phyloP scores from a whole-genome alignment of 2,329 filamentous ascomycete genomes.

The Xylaria sp. region DNA sequence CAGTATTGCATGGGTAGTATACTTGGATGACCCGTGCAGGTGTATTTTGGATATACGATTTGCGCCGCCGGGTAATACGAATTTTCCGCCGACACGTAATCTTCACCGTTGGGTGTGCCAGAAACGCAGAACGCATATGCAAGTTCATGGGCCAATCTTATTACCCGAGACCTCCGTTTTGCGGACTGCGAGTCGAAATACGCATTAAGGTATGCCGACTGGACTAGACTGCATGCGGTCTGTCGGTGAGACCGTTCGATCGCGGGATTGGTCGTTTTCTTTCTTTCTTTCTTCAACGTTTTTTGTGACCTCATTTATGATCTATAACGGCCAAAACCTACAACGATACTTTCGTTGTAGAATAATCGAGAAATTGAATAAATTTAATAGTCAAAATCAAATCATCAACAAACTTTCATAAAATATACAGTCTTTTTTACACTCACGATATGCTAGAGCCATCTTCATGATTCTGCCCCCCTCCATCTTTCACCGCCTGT shows the following conservation, averaged over 20 bases:
- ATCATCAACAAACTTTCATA: neutral
- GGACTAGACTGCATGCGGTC: neutral
- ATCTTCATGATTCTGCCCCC: neutral
- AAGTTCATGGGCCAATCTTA: slow-evolving; percentile 16
- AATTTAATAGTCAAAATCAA: neutral
- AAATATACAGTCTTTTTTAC: neutral
- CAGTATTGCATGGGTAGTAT: neutral
- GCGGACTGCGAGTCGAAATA: neutral
- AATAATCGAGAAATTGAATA: neutral
- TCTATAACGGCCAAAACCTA: too few relatives aligned
- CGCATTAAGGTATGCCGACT: neutral
- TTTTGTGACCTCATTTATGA: too few relatives aligned
- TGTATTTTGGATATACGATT: neutral
- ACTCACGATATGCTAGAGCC: neutral
- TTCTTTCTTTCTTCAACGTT: neutral
- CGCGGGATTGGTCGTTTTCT: neutral
- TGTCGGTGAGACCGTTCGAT: slow-evolving; percentile 7
- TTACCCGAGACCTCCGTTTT: slow-evolving; percentile 18
- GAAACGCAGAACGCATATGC: slow-evolving; percentile 32
- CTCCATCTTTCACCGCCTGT: slow-evolving; percentile 13
- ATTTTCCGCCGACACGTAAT: slow-evolving; percentile 25
- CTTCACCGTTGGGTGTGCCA: slow-evolving; percentile 37
- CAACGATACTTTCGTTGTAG: neutral
- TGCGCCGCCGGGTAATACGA: slow-evolving; percentile 23
- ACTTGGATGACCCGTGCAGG: neutral